These are phyloP conservation scores for Hymenoscyphus repandus DNA, from an alignment of 2,329 filamentous ascomycete genomes.

Conservation along the genomic window DNA sequence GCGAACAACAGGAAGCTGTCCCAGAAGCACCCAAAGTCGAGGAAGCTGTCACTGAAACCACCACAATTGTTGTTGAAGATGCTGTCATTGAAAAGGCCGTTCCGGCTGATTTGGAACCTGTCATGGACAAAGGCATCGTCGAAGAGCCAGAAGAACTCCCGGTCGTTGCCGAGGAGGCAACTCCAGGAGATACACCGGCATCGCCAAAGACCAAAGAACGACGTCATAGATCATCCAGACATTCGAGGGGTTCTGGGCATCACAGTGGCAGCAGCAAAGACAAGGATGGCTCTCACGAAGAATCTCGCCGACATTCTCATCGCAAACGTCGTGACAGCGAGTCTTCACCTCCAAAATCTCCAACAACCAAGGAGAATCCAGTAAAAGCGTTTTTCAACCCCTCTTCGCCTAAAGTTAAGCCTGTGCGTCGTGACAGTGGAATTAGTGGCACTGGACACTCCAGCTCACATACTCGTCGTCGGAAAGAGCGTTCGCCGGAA, in stretches of 20 bases:
- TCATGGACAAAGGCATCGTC: conserved; percentile 21
- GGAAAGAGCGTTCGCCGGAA: conserved; percentile 25
- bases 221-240: conserved; percentile 20
- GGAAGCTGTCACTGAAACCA: background rate
- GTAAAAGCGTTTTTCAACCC: conserved; percentile 14
- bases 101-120: background rate
- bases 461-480: conserved; percentile 14
- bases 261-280: conserved; percentile 11
- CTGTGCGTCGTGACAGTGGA: conserved; percentile 27
- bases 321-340: conserved; percentile 24
- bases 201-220: conserved; percentile 17
- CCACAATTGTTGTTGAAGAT: background rate
- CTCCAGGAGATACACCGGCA: conserved; percentile 3
- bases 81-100: background rate
- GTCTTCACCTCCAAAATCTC: conserved; percentile 5
- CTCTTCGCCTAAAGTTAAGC: conserved; percentile 16
- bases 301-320: conserved; percentile 11
- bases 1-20: background rate
- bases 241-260: conserved; percentile 17
- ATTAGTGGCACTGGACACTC: conserved; percentile 20
- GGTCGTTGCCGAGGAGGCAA: conserved; percentile 14
- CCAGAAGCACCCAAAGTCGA: background rate
- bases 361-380: background rate
- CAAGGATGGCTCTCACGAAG: conserved; percentile 9
- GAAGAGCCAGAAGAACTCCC: conserved; percentile 23